These are phyloP conservation scores for Cenchrus americanus DNA, from an alignment of 176 grass and related monocot species.

Conservation along the genomic window DNA sequence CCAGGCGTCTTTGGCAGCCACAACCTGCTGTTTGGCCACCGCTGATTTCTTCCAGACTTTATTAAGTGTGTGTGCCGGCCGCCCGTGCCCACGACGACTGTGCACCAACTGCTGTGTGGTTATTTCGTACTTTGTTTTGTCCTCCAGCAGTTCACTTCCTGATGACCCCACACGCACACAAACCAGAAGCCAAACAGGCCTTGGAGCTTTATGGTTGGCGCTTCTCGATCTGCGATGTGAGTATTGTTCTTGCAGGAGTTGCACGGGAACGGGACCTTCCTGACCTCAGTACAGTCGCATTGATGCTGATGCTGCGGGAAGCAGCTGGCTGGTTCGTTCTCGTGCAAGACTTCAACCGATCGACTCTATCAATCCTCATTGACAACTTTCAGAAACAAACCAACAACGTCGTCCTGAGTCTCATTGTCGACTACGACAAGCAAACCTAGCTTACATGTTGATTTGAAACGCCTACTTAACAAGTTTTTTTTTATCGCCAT, in stretches of 20 bases:
- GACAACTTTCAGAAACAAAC: neutral
- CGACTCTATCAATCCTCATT: too few species aligned
- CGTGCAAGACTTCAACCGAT: neutral
- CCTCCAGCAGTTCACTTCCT: neutral
- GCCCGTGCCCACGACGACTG: slow-evolving; percentile 26
- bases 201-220: neutral
- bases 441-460: neutral
- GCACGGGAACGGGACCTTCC: too few species aligned
- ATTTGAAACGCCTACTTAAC: neutral
- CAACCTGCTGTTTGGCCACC: slow-evolving; percentile 32
- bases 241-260: neutral
- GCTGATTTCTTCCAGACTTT: slow-evolving; percentile 2
- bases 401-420: neutral
- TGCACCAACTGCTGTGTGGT: neutral
- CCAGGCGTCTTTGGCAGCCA: slow-evolving; percentile 41
- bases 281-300: slow-evolving; percentile 2
- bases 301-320: neutral
- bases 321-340: neutral
- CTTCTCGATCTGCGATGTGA: neutral
- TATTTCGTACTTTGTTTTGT: slow-evolving; percentile 36
- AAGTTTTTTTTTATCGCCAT: too few species aligned
- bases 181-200: neutral
- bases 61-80: neutral
- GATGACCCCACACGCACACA: neutral
- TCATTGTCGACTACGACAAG: neutral